Base-by-base conservation (phyloP, 257 asterid genomes). In the Echites panduratus region DNA sequence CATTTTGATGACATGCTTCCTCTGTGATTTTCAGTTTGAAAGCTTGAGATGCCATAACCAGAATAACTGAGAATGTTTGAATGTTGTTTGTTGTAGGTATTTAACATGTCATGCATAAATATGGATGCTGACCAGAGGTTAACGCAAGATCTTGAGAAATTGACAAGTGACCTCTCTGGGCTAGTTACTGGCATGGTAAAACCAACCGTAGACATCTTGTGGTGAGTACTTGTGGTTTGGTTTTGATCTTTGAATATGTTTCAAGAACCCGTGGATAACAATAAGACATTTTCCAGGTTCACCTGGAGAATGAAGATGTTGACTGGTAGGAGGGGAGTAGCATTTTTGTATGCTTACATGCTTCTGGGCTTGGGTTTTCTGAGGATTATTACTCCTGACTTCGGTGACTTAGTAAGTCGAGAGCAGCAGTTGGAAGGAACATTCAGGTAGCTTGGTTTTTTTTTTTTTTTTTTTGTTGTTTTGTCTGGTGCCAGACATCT, bases 131-230 rank as follows among this genome's bases (percentile, higher is more conserved):
- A 95, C 74, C 99, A 95, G 86, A 87, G 99, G 81, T 81, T 92
- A 78, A 95, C 99, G 38, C 99, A 89, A 78, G 97, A 95, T 89
- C 84, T 95, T 85, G 99, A 95, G 88, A 95, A 90, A 89, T 86
- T 95, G 79, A 92, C 97, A 12, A 67, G 90, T 38, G 99, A 95
- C 76, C 84, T 95, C 79, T 92, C 99, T 75, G 94, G 99, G 69
- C 83, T 95, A 85, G 99, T 95, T 63, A 95, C 99, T 76, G 99
- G 99, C 80, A 92, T 95, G 99, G 98, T 95, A 72, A 95, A 95
- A 76, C 99, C 99, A 70, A 89, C 96, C 41, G 99, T 95, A 22
- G 99, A 95, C 87, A 95, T 95, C 68, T 77, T 92, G 77, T 95
- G 99, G 99, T 87, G 78, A 79, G 93, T 75, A 44, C 27, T 49